Percentiles rank a stretch among this genome's conserved stretches.
These are phyloP conservation scores for Aureobasidium sp. DNA, from an alignment of 2,329 filamentous ascomycete species.

Conservation along the genomic window DNA sequence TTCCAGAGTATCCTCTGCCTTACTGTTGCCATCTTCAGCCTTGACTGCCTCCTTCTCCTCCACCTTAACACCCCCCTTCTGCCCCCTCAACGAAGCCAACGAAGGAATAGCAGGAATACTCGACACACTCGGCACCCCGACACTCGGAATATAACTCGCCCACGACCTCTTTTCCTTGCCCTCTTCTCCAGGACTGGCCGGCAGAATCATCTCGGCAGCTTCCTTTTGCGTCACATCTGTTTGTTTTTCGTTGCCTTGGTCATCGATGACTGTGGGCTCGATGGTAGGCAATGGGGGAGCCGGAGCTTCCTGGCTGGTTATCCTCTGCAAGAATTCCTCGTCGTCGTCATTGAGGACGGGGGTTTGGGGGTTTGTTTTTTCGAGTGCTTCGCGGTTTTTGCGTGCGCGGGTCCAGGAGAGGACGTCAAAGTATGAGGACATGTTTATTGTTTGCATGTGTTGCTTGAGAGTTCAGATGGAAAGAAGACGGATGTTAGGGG, in stretches of 20 bases:
- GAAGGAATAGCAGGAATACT: slow-evolving; percentile 19
- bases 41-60: slow-evolving; percentile 24
- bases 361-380: slow-evolving; percentile 31
- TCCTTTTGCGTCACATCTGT: slow-evolving; percentile 27
- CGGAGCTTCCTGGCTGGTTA: slow-evolving; percentile 40
- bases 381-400: slow-evolving; percentile 30
- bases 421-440: slow-evolving; percentile 29
- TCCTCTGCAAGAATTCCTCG: slow-evolving; percentile 48
- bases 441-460: slow-evolving; percentile 11
- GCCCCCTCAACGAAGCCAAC: slow-evolving; percentile 15
- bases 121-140: background rate
- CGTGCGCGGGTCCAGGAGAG: slow-evolving; percentile 31
- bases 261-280: slow-evolving; percentile 26
- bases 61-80: slow-evolving; percentile 19
- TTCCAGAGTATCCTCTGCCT: background rate
- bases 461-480: background rate
- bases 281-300: slow-evolving; percentile 37
- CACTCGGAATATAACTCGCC: slow-evolving; percentile 29
- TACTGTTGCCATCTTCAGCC: background rate
- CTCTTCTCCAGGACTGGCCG: slow-evolving; percentile 20
- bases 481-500: background rate
- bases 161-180: slow-evolving; percentile 24
- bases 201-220: slow-evolving; percentile 17
- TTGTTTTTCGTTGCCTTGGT: slow-evolving; percentile 29
- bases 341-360: slow-evolving; percentile 55